Base-by-base conservation (phyloP, 371 early-diverging fungal species). In the Circinella minor region DNA sequence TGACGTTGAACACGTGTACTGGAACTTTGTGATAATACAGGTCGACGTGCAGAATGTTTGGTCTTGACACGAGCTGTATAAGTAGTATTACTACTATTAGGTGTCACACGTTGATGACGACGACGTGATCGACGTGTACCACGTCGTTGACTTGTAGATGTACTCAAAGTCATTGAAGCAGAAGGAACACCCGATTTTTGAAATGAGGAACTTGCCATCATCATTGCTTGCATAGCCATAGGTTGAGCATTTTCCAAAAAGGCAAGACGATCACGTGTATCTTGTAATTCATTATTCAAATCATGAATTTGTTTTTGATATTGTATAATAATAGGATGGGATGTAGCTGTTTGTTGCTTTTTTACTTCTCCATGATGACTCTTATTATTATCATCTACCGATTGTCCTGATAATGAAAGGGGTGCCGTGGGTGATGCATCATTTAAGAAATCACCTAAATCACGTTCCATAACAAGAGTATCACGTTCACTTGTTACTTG, bases 401-500 rank as follows among this genome's bases (percentile, higher is more conserved):
- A 11, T 1, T 9, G 43, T 3, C 3, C 43, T 43, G 43, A 43
- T 9, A 11, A 43, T 43, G 43, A 11, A 27, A 48, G 36, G 38
- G 48, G 60, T 47, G 48, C 34, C 10, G 34, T 34, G 27, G 64
- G 43, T 3, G 20, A 15, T 3, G 66, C 59, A 15, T 69, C 71
- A 51, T 74, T 66, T 75, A 78, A 68, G 37, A 81, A 76, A 62
- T 80, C 74, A 36, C 76, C 77, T 49, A 81, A 69, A 55, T 85
- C 87, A 39, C 85, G 83, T 62, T 89, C 88, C 63, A 88, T 81
- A 57, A 88, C 62, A 2, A 89, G 78, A 0, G 88, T 87, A 47
- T 91, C 89, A 55, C 89, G 79, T 71, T 91, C 88, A 20, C 84
- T 85, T 13, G 85, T 81, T 13, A 82, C 79, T 65, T 83, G 79